phyloP scores from a whole-genome alignment of 495 filamentous ascomycete species.

The Penicillium goetzii region DNA sequence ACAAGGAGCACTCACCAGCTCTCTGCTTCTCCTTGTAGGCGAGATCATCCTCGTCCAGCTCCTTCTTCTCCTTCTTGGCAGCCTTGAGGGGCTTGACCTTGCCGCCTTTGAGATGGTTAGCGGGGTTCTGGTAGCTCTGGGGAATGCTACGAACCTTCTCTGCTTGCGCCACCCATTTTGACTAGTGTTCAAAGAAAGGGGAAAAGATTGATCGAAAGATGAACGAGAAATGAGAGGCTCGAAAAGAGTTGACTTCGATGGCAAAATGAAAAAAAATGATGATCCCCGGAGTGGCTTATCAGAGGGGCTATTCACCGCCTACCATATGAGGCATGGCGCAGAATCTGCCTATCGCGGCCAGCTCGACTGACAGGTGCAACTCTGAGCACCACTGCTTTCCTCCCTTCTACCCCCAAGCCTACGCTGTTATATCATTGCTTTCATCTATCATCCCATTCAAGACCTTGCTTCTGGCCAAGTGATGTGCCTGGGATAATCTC shows the following conservation, averaged over 20 bases:
- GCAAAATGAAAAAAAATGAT: constrained; percentile 28
- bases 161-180: constrained; percentile 68
- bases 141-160: constrained; percentile 57
- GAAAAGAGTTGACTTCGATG: constrained; percentile 15
- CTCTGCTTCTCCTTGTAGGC: constrained; percentile 75
- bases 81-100: constrained; percentile 85
- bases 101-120: constrained; percentile 59
- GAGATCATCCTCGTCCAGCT: constrained; percentile 75
- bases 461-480: constrained; percentile 4
- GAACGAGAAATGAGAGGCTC: constrained; percentile 16
- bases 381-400: background rate
- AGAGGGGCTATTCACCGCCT: constrained; percentile 21
- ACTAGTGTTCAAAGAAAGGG: constrained; percentile 9
- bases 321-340: constrained; percentile 1
- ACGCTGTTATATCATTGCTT: background rate
- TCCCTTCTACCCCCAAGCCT: constrained; percentile 11
- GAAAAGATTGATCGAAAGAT: constrained; percentile 15
- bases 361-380: background rate
- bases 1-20: constrained; percentile 57
- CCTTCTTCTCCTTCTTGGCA: constrained; percentile 76
- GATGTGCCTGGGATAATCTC: constrained; percentile 32
- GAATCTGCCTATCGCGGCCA: constrained; percentile 2
- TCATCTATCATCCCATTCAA: constrained; percentile 2
- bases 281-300: constrained; percentile 17
- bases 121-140: background rate